phyloP scores from a whole-genome alignment of 2,329 filamentous ascomycete genomes.

The Calonectria ilicicola region DNA sequence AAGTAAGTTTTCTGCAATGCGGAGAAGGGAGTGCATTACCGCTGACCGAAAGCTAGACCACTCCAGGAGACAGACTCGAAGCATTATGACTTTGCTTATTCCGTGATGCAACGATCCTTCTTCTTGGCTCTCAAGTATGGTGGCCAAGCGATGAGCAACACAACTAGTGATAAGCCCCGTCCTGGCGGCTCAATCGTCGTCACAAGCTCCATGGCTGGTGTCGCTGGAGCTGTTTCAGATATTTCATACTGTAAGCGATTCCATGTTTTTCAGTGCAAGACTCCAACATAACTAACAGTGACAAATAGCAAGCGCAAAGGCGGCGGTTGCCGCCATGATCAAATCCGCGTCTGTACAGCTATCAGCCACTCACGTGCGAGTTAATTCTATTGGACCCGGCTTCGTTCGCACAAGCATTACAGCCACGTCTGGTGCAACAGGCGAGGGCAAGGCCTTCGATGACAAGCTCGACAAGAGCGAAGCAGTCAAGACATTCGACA shows the following conservation, averaged over 20 bases:
- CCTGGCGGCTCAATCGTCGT: slow-evolving; percentile 31
- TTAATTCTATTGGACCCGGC: slow-evolving; percentile 29
- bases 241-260: slow-evolving; percentile 21
- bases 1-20: slow-evolving; percentile 9
- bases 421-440: not conserved
- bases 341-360: slow-evolving; percentile 27
- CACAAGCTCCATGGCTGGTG: slow-evolving; percentile 27
- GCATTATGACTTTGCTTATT: slow-evolving; percentile 11
- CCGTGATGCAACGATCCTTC: slow-evolving; percentile 28
- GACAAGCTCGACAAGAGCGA: not conserved
- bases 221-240: slow-evolving; percentile 17
- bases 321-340: slow-evolving; percentile 16
- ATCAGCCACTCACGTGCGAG: slow-evolving; percentile 18
- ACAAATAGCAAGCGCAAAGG: slow-evolving; percentile 16
- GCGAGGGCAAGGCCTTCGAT: not conserved
- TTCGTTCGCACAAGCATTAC: slow-evolving; percentile 23
- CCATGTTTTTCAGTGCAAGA: not conserved
- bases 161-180: slow-evolving; percentile 11
- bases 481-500: not conserved
- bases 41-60: not conserved
- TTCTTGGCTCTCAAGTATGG: slow-evolving; percentile 36
- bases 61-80: slow-evolving; percentile 19
- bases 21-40: too few species aligned
- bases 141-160: slow-evolving; percentile 28
- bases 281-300: not conserved